Evolutionary conservation across 306 rosid species (phyloP).

Genomic region (Mucuna pruriens): DNA sequence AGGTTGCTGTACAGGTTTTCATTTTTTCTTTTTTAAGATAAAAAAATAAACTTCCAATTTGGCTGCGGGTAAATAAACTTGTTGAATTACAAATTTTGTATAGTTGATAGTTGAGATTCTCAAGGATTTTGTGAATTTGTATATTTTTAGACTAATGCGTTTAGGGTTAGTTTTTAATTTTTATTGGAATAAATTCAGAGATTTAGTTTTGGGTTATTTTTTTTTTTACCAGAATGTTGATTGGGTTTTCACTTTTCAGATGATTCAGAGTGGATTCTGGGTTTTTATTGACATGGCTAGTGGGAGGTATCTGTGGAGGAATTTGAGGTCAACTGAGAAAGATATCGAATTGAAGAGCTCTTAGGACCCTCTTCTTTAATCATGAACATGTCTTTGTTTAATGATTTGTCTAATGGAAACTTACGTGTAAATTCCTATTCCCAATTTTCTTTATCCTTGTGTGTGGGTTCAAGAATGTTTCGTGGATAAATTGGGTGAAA

Average conservation of each 20-base stretch:
- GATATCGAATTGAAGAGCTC: conserved; percentile 36
- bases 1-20: not conserved
- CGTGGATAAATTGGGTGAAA: not conserved
- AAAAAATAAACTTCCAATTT: not conserved
- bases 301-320: conserved; percentile 84
- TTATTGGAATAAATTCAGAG: not conserved
- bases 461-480: conserved; percentile 35
- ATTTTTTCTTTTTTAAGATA: not conserved
- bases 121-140: not conserved
- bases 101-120: too few relatives aligned
- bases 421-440: not conserved
- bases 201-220: not conserved
- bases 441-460: not conserved
- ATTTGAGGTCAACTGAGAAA: conserved; percentile 48
- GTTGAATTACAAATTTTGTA: too few relatives aligned
- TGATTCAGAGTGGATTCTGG: conserved; percentile 66
- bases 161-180: too few relatives aligned
- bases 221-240: not conserved
- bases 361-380: not conserved
- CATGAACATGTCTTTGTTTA: not conserved
- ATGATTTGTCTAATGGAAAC: not conserved
- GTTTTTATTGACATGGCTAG: conserved; percentile 78
- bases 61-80: too few relatives aligned
- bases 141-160: not conserved
- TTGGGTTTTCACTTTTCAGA: conserved; percentile 51